Conservation (phyloP, 164 flowering plant genomes). For the Taxillus chinensis region DNA sequence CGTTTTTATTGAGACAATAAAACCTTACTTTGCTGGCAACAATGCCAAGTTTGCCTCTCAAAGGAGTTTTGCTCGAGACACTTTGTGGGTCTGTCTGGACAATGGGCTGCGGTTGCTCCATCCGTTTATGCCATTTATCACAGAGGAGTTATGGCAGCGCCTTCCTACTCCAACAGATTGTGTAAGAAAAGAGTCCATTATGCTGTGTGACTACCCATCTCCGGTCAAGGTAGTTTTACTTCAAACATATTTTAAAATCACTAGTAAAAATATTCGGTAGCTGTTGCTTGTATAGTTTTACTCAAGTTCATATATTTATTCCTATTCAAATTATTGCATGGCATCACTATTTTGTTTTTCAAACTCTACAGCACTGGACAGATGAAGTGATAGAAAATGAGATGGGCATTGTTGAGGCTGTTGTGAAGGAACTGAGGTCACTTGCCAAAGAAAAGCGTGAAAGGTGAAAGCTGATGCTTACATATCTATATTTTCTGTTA, state of each 20-base stretch:
- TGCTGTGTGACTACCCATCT: constrained; percentile 80
- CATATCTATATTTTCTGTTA: not conserved
- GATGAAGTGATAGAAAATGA: constrained; percentile 61
- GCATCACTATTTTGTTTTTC: not conserved
- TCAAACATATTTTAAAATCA: too few species aligned
- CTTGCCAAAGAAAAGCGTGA: constrained; percentile 66
- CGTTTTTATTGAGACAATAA: constrained; percentile 85
- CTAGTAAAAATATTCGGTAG: too few species aligned
- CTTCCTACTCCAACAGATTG: constrained; percentile 48
- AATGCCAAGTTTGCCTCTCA: constrained; percentile 38
- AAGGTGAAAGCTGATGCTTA: constrained; percentile 28
- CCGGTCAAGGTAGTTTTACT: constrained; percentile 40
- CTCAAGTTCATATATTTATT: too few species aligned
- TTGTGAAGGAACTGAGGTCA: constrained; percentile 64
- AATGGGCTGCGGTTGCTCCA: constrained; percentile 87
- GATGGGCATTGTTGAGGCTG: constrained; percentile 66
- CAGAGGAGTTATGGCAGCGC: constrained; percentile 98
- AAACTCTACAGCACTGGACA: constrained; percentile 53
- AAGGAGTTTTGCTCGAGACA: constrained; percentile 51
- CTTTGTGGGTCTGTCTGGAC: constrained; percentile 87
- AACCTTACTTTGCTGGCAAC: constrained; percentile 64
- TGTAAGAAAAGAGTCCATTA: constrained; percentile 53
- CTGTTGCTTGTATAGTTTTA: too few species aligned
- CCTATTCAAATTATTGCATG: too few species aligned
- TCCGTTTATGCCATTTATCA: constrained; percentile 97